These are phyloP conservation scores for Camelina sativa DNA, from an alignment of 345 rosid genomes.

Conservation along the genomic window DNA sequence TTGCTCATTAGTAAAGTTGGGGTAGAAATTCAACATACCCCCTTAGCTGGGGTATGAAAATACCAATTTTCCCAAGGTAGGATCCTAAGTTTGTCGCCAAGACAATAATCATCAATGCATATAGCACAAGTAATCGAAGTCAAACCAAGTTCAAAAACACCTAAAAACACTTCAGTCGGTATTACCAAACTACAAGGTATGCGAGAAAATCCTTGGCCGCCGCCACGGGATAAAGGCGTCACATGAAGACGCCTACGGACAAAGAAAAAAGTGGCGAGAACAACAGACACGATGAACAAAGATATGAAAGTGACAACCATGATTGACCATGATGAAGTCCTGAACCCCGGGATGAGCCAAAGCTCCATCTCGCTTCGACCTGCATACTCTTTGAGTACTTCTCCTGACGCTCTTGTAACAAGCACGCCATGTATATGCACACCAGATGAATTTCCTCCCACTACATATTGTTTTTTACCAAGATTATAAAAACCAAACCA, in stretches of 20 bases:
- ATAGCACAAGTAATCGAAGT: slow-evolving; percentile 78
- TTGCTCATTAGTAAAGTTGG: too few relatives aligned
- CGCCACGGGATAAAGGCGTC: slow-evolving; percentile 1
- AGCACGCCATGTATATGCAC: slow-evolving; percentile 72
- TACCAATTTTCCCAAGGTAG: too few relatives aligned
- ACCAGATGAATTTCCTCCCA: slow-evolving; percentile 75
- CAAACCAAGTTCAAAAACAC: slow-evolving; percentile 68
- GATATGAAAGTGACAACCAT: slow-evolving; percentile 78
- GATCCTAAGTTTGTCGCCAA: slow-evolving; percentile 80
- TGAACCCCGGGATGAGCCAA: slow-evolving; percentile 68
- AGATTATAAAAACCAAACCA: not conserved
- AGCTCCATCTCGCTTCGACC: slow-evolving; percentile 59
- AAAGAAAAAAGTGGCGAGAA: slow-evolving; percentile 79
- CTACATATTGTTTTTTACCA: slow-evolving; percentile 45
- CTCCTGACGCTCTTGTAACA: slow-evolving; percentile 69
- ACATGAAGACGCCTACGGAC: slow-evolving; percentile 56
- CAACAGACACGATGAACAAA: slow-evolving; percentile 70
- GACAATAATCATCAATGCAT: slow-evolving; percentile 81
- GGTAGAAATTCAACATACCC: too few relatives aligned
- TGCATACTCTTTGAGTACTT: slow-evolving; percentile 54
- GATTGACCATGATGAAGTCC: slow-evolving; percentile 80
- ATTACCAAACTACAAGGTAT: slow-evolving; percentile 72
- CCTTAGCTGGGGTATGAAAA: too few relatives aligned
- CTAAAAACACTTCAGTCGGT: slow-evolving; percentile 69
- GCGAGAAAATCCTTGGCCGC: slow-evolving; percentile 59